These are phyloP conservation scores for Fusarium napiforme DNA, from an alignment of 2,329 filamentous ascomycete genomes.

Conservation along the genomic window DNA sequence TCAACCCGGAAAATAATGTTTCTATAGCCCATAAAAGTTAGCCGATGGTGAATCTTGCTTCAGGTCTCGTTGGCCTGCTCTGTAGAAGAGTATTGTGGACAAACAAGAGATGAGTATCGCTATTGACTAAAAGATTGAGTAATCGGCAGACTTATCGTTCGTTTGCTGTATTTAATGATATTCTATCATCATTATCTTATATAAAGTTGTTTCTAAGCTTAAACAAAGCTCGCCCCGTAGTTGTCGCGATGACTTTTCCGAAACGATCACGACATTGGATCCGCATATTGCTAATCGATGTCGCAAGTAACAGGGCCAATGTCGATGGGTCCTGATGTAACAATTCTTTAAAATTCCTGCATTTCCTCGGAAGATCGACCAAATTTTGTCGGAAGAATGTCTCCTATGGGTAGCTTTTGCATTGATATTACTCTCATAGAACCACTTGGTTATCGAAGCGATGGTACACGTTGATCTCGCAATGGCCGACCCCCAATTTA, in stretches of 20 bases:
- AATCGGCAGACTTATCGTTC: rapidly evolving
- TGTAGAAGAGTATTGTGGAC: no score
- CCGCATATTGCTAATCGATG: background rate
- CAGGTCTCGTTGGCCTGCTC: background rate
- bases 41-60: background rate
- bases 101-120: rapidly evolving
- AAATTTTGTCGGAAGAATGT: background rate
- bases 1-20: background rate
- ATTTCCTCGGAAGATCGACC: background rate
- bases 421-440: background rate
- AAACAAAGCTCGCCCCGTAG: background rate
- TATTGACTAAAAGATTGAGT: no score
- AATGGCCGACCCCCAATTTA: background rate
- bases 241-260: background rate
- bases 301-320: background rate
- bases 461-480: background rate
- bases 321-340: background rate
- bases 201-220: background rate
- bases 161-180: no score
- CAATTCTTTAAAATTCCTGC: background rate
- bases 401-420: background rate
- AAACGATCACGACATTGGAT: background rate
- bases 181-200: no score
- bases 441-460: background rate
- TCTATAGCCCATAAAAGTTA: background rate